Percentiles rank a stretch among this genome's conserved stretches.
Evolutionary conservation across 257 asterid genomes (phyloP).

Genomic region (Solanum phureja): DNA sequence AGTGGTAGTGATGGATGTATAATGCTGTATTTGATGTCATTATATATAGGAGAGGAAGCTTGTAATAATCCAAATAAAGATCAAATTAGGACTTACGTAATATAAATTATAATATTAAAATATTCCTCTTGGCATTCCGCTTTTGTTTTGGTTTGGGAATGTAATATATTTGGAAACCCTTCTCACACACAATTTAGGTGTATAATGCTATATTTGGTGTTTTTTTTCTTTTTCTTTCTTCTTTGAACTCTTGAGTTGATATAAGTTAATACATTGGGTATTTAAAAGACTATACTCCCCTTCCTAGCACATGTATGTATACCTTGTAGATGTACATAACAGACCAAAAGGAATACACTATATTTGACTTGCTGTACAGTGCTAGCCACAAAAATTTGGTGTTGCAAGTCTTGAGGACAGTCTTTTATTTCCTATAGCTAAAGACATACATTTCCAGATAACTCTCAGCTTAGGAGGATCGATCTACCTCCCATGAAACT

Average conservation of each 20-base stretch:
- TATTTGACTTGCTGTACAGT: not conserved
- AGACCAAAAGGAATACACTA: not conserved
- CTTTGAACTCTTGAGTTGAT: not conserved
- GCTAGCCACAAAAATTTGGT: not conserved
- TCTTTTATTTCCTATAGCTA: not conserved
- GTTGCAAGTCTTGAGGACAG: not conserved
- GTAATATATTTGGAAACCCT: not conserved
- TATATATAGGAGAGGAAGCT: not conserved
- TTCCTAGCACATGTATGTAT: not conserved
- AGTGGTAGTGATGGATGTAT: not conserved
- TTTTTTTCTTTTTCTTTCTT: too few species aligned
- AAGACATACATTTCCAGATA: not conserved
- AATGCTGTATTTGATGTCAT: not conserved
- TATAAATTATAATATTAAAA: not conserved
- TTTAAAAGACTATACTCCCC: not conserved
- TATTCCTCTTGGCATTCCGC: not conserved
- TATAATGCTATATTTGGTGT: not conserved
- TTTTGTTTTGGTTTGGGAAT: not conserved
- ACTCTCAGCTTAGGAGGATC: not conserved
- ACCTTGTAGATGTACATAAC: not conserved
- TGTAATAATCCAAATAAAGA: not conserved
- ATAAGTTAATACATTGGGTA: not conserved
- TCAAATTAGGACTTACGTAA: not conserved
- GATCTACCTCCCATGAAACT: not conserved
- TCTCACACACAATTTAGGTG: not conserved